A percentile compares a stretch with the other conserved stretches of the same genome.
Evolutionary conservation across 257 asterid species (phyloP).

Genomic region (Craterostigma plantagineum): DNA sequence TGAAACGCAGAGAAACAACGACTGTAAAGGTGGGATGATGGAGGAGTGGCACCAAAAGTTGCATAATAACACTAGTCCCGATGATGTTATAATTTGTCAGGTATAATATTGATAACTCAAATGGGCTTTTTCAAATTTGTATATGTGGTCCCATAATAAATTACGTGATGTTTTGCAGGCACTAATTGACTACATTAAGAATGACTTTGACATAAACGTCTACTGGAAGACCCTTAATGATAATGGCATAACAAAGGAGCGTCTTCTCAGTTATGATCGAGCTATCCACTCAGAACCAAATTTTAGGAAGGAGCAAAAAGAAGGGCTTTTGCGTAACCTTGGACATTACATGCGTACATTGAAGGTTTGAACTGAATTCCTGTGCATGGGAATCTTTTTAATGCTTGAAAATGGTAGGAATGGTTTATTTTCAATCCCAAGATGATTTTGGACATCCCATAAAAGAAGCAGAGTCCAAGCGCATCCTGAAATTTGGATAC

Average conservation of each 20-base stretch:
- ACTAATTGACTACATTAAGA: slow-evolving; percentile 63
- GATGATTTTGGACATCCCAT: too few species aligned
- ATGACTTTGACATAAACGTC: slow-evolving; percentile 60
- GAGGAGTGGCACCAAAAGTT: slow-evolving; percentile 99
- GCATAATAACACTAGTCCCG: slow-evolving; percentile 98
- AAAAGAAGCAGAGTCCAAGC: too few species aligned
- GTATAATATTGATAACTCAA: slow-evolving; percentile 20
- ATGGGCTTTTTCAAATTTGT: neutral
- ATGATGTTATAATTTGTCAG: slow-evolving; percentile 98
- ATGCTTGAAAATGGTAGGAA: too few species aligned
- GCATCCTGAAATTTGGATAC: too few species aligned
- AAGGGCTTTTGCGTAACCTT: slow-evolving; percentile 82
- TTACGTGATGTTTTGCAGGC: slow-evolving; percentile 49
- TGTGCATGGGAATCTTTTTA: too few species aligned
- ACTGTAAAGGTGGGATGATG: slow-evolving; percentile 95
- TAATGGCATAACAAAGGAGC: slow-evolving; percentile 90
- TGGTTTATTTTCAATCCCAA: too few species aligned
- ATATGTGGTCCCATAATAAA: slow-evolving; percentile 1
- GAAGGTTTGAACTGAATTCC: slow-evolving; percentile 66
- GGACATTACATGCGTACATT: slow-evolving; percentile 83
- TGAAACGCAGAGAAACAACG: slow-evolving; percentile 66
- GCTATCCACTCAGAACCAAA: slow-evolving; percentile 82
- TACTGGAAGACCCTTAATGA: slow-evolving; percentile 93
- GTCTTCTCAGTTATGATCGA: slow-evolving; percentile 97
- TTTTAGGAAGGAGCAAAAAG: slow-evolving; percentile 68